These are phyloP conservation scores for Hymenoscyphus linearis DNA, from an alignment of 2,329 filamentous ascomycete genomes.

Conservation along the genomic window DNA sequence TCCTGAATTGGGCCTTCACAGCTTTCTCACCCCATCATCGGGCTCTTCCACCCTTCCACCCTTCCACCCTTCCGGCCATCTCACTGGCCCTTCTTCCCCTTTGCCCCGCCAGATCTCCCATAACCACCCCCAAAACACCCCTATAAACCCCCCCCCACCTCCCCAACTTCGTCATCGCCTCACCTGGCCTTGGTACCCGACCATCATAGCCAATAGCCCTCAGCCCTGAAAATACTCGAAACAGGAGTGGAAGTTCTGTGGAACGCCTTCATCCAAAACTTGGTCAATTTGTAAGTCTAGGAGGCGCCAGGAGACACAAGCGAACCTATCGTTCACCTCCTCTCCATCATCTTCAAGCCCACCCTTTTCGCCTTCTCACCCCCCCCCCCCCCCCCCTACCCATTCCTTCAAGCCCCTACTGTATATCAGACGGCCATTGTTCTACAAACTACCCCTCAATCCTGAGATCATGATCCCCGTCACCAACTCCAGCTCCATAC, in stretches of 20 bases:
- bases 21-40: neutral
- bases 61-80: neutral
- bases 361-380: too few species aligned
- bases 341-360: neutral
- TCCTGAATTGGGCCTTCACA: neutral
- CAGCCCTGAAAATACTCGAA: constrained; percentile 16
- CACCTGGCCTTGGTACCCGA: neutral
- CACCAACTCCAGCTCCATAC: constrained; percentile 6
- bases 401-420: neutral
- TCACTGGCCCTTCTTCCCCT: neutral
- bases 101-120: neutral
- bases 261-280: constrained; percentile 7
- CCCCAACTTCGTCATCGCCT: neutral
- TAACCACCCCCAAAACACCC: neutral
- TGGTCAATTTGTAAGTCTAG: too few species aligned
- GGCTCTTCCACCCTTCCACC: neutral
- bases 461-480: constrained; percentile 18
- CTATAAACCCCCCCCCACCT: neutral
- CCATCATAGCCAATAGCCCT: neutral
- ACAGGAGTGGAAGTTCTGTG: constrained; percentile 19
- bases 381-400: neutral
- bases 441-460: constrained; percentile 15
- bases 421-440: constrained; percentile 4
- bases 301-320: neutral
- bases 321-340: neutral